Evolutionary conservation across 805 yeast species (phyloP).

Genomic region (Pichia pseudocactophila): DNA sequence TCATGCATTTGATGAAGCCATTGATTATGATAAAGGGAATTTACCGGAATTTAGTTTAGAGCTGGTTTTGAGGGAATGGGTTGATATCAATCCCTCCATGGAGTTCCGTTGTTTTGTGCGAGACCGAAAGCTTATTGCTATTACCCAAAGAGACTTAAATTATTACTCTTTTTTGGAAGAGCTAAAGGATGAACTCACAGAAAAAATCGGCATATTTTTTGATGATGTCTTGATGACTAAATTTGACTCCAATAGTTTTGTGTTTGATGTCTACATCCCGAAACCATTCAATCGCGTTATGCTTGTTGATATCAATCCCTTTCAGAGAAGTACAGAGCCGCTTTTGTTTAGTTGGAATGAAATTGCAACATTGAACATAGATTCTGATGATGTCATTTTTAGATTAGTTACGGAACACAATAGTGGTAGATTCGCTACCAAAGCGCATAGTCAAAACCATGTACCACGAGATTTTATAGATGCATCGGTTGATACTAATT

Average conservation of each 20-base stretch:
- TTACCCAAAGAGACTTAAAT: conserved; percentile 81
- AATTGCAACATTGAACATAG: conserved; percentile 31
- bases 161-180: conserved; percentile 62
- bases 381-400: conserved; percentile 33
- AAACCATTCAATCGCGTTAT: conserved; percentile 57
- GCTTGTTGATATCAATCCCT: conserved; percentile 83
- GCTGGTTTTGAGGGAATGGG: conserved; percentile 77
- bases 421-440: conserved; percentile 65
- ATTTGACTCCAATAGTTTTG: conserved; percentile 49
- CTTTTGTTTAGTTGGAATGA: conserved; percentile 82
- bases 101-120: conserved; percentile 85
- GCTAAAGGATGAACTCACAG: conserved; percentile 38
- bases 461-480: conserved; percentile 89
- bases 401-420: conserved; percentile 64
- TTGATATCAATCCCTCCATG: conserved; percentile 73
- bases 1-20: conserved; percentile 45
- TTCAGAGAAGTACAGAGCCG: conserved; percentile 68
- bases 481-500: conserved; percentile 60
- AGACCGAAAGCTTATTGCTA: conserved; percentile 54
- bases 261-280: conserved; percentile 78
- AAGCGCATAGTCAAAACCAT: conserved; percentile 81
- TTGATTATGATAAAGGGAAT: conserved; percentile 26
- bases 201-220: conserved; percentile 47
- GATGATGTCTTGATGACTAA: conserved; percentile 35
- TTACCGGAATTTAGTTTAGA: conserved; percentile 37